Evolutionary conservation across 345 rosid species (phyloP).

Genomic region (Salix purpurea): DNA sequence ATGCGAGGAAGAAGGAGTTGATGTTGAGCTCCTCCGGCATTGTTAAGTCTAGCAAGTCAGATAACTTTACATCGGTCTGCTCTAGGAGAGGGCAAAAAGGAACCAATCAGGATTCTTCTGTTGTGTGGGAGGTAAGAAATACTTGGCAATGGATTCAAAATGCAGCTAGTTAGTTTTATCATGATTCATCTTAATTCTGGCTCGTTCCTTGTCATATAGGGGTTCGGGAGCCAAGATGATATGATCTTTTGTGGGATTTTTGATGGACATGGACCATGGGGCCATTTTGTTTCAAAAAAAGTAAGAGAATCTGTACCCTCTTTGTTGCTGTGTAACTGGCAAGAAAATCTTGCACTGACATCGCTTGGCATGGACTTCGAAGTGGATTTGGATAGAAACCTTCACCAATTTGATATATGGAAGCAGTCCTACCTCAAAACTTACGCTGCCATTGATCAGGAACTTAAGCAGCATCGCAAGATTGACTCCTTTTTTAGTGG

Average conservation of each 20-base stretch:
- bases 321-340: constrained; percentile 76
- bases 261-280: constrained; percentile 99
- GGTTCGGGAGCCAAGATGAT: constrained; percentile 85
- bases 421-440: constrained; percentile 66
- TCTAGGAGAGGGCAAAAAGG: constrained; percentile 82
- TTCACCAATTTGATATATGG: constrained; percentile 53
- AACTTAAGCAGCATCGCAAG: constrained; percentile 56
- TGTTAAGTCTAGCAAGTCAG: constrained; percentile 43
- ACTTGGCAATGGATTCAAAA: neutral
- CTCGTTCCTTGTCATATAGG: constrained; percentile 27
- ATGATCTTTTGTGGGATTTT: constrained; percentile 76
- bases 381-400: constrained; percentile 18
- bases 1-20: constrained; percentile 59
- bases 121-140: constrained; percentile 73
- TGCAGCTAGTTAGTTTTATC: too few relatives aligned
- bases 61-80: constrained; percentile 56
- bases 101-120: constrained; percentile 65
- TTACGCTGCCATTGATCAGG: constrained; percentile 56
- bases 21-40: constrained; percentile 53
- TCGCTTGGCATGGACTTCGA: constrained; percentile 31
- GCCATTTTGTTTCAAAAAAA: constrained; percentile 66
- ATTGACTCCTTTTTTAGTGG: constrained; percentile 73
- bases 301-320: constrained; percentile 51
- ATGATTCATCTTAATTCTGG: too few relatives aligned
- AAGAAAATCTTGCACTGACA: constrained; percentile 45